phyloP scores from a whole-genome alignment of 805 yeast genomes.

The Candida nonsorbophila region DNA sequence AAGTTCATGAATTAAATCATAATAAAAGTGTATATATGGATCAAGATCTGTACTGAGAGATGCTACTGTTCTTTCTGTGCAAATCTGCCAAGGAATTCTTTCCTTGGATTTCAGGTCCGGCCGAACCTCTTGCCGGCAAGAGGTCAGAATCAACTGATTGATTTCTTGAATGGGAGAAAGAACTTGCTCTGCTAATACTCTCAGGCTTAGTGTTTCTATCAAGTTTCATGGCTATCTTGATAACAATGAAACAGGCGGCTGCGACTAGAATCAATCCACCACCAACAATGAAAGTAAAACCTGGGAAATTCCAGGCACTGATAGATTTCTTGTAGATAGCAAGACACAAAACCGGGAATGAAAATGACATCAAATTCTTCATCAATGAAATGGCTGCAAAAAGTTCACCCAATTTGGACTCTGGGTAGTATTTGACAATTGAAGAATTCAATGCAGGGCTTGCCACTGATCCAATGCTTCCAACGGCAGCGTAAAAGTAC shows the following conservation, averaged over 20 bases:
- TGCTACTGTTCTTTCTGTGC: slow-evolving; percentile 5
- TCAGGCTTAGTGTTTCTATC: slow-evolving; percentile 6
- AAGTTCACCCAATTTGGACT: slow-evolving; percentile 59
- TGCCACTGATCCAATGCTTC: slow-evolving; percentile 45
- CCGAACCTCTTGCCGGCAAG: not conserved
- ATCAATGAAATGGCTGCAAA: slow-evolving; percentile 66
- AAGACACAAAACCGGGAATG: slow-evolving; percentile 46
- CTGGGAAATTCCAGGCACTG: slow-evolving; percentile 20
- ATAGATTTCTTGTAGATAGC: slow-evolving; percentile 38
- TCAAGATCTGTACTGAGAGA: slow-evolving; percentile 2
- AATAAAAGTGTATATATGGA: too few relatives aligned
- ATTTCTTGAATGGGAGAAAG: slow-evolving; percentile 3
- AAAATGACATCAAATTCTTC: slow-evolving; percentile 43
- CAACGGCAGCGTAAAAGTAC: slow-evolving; percentile 27
- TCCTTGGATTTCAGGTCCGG: not conserved
- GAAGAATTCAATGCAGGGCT: slow-evolving; percentile 58
- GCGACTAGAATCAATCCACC: slow-evolving; percentile 7
- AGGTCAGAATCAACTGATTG: not conserved
- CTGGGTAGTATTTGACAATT: slow-evolving; percentile 56
- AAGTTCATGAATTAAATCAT: too few relatives aligned
- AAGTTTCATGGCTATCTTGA: slow-evolving; percentile 15
- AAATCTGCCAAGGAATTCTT: slow-evolving; percentile 1
- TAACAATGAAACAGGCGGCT: slow-evolving; percentile 6
- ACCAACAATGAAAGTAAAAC: slow-evolving; percentile 18
- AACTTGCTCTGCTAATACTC: slow-evolving; percentile 7